Evolutionary conservation across 23 red algal genomes (phyloP).

Genomic region (Gracilariopsis chorda): DNA sequence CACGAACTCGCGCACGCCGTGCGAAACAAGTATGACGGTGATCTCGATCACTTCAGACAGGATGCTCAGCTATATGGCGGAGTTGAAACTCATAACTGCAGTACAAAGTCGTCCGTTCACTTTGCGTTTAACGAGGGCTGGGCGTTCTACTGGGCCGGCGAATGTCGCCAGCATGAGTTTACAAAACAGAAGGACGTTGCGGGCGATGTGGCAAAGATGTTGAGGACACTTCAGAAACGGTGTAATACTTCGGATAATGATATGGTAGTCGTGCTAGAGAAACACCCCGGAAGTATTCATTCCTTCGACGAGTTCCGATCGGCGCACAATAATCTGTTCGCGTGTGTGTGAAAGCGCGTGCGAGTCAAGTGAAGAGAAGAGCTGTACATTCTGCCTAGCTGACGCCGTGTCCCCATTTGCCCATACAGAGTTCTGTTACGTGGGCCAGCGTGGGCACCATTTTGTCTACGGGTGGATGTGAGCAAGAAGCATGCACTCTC

Average conservation of each 20-base stretch:
- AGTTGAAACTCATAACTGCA: neutral
- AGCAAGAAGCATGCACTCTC: no score
- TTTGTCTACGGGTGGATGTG: no score
- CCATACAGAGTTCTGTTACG: no score
- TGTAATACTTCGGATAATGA: neutral
- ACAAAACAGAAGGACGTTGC: neutral
- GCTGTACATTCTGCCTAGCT: no score
- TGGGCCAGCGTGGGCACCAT: no score
- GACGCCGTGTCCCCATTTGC: no score
- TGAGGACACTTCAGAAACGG: neutral
- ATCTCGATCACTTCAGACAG: neutral
- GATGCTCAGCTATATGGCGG: neutral
- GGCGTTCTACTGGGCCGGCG: neutral
- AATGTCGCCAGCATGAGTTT: neutral
- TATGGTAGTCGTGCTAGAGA: neutral
- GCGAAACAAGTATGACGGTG: neutral
- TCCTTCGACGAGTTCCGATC: neutral
- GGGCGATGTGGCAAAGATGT: neutral
- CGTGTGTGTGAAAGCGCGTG: no score
- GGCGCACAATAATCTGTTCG: neutral
- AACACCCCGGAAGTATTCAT: neutral
- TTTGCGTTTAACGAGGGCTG: conserved; percentile 7
- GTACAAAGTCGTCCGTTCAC: neutral
- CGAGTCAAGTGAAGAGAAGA: no score
- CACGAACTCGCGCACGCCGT: neutral